Percentiles rank a stretch among this genome's conserved stretches.
phyloP scores from a whole-genome alignment of 2,329 filamentous ascomycete genomes.

The Torrubiellomyces zombiae region DNA sequence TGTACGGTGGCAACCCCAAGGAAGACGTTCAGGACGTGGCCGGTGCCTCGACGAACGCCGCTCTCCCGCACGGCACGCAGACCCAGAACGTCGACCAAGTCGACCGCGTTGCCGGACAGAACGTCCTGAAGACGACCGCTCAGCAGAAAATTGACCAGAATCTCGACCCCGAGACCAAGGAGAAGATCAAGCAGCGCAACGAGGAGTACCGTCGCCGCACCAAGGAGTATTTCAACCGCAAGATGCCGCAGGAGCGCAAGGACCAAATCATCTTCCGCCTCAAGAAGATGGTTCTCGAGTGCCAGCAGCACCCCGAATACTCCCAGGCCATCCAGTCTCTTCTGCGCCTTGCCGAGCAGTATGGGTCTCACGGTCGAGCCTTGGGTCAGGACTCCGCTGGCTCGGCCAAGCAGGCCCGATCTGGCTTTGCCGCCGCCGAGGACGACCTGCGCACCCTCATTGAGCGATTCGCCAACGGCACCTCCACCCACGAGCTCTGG shows the following conservation, averaged over 20 bases:
- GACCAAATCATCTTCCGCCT: slow-evolving; percentile 84
- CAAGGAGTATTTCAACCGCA: slow-evolving; percentile 63
- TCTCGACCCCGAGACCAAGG: slow-evolving; percentile 46
- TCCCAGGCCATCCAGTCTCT: slow-evolving; percentile 81
- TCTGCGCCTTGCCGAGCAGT: slow-evolving; percentile 68
- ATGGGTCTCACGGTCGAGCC: slow-evolving; percentile 56
- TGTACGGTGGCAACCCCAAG: slow-evolving; percentile 37
- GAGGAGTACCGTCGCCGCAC: slow-evolving; percentile 31
- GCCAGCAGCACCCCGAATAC: slow-evolving; percentile 90
- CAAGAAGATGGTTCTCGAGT: slow-evolving; percentile 95
- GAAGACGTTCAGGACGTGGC: slow-evolving; percentile 46
- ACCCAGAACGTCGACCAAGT: slow-evolving; percentile 37
- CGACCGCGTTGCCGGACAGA: slow-evolving; percentile 21
- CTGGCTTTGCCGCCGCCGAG: slow-evolving; percentile 54
- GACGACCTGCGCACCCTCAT: slow-evolving; percentile 64
- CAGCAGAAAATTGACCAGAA: slow-evolving; percentile 45
- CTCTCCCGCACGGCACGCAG: slow-evolving; percentile 25
- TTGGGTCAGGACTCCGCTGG: slow-evolving; percentile 47
- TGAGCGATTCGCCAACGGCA: slow-evolving; percentile 91
- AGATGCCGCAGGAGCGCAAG: slow-evolving; percentile 82
- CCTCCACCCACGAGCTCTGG: slow-evolving; percentile 74
- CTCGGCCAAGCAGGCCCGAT: slow-evolving; percentile 57
- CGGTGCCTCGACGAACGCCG: slow-evolving; percentile 39
- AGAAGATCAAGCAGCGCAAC: slow-evolving; percentile 26
- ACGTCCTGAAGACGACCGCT: slow-evolving; percentile 23